Conservation (phyloP, 768 basidiomycete genomes). For the Macrolepiota dolichaula region DNA sequence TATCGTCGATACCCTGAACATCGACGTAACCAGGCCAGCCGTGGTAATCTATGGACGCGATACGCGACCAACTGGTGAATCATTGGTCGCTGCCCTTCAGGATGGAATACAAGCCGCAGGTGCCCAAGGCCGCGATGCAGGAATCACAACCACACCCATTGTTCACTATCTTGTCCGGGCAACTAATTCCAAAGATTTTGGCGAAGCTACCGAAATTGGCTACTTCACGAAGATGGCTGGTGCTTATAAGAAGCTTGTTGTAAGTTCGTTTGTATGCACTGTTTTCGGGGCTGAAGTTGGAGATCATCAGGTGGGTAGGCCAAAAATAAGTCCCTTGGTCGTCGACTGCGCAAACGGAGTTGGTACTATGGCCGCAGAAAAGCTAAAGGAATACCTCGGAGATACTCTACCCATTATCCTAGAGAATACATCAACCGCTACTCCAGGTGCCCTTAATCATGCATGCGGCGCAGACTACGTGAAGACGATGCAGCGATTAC, state of each 20-base stretch:
- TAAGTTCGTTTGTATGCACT: slow-evolving; percentile 35
- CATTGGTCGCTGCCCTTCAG: slow-evolving; percentile 72
- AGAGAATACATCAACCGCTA: slow-evolving; percentile 64
- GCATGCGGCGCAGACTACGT: slow-evolving; percentile 95
- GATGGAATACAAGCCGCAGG: slow-evolving; percentile 78
- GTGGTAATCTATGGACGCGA: slow-evolving; percentile 90
- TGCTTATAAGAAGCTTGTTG: slow-evolving; percentile 86
- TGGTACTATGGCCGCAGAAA: slow-evolving; percentile 69
- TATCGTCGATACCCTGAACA: slow-evolving; percentile 61
- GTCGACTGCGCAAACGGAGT: slow-evolving; percentile 99
- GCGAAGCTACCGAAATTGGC: slow-evolving; percentile 75
- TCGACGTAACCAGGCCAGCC: slow-evolving; percentile 77
- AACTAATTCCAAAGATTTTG: slow-evolving; percentile 84
- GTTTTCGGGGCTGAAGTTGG: slow-evolving; percentile 2
- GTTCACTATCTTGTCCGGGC: slow-evolving; percentile 92
- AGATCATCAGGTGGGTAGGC: slow-evolving; percentile 51
- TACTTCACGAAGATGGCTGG: slow-evolving; percentile 79
- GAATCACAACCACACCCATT: slow-evolving; percentile 89
- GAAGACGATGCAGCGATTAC: slow-evolving; percentile 87
- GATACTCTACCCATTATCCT: slow-evolving; percentile 59
- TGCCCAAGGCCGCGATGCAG: slow-evolving; percentile 68
- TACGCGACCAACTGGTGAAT: slow-evolving; percentile 83
- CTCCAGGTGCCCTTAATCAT: slow-evolving; percentile 75
- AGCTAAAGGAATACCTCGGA: slow-evolving; percentile 57
- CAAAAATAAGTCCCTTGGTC: slow-evolving; percentile 54